A percentile compares a stretch with the other conserved stretches of the same genome.
These are phyloP conservation scores for Saturnispora hagleri DNA, from an alignment of 805 yeast species.

Conservation along the genomic window DNA sequence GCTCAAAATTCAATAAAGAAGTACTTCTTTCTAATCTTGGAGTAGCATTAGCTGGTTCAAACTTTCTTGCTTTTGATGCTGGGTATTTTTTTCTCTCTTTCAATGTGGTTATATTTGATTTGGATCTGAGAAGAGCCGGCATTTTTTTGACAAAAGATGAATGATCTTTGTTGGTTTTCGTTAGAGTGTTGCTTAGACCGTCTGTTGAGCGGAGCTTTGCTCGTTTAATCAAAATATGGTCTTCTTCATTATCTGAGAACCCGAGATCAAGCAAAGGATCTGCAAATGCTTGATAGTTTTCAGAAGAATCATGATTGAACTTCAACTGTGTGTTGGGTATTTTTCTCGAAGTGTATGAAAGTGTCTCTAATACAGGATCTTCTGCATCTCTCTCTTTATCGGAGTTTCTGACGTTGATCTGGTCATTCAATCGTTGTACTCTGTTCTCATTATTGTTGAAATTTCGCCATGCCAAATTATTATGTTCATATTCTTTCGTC, in stretches of 20 bases:
- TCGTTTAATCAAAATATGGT: not conserved
- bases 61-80: not conserved
- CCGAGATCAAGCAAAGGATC: slow-evolving; percentile 3
- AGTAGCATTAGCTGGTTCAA: not conserved
- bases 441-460: not conserved
- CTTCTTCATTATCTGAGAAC: slow-evolving; percentile 4
- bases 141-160: not conserved
- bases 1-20: not conserved
- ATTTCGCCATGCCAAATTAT: not conserved
- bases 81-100: not conserved
- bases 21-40: not conserved
- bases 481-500: not conserved
- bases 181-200: not conserved
- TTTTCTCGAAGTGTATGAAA: not conserved
- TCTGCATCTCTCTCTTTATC: not conserved
- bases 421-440: not conserved
- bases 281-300: not conserved
- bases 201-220: not conserved
- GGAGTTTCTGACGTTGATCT: not conserved
- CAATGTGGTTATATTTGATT: not conserved
- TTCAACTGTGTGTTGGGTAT: not conserved
- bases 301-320: not conserved
- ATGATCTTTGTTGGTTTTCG: not conserved
- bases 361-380: not conserved
- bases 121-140: not conserved